Conservation (phyloP, 2,329 filamentous ascomycete species). For the Trichoderma polysporum region DNA sequence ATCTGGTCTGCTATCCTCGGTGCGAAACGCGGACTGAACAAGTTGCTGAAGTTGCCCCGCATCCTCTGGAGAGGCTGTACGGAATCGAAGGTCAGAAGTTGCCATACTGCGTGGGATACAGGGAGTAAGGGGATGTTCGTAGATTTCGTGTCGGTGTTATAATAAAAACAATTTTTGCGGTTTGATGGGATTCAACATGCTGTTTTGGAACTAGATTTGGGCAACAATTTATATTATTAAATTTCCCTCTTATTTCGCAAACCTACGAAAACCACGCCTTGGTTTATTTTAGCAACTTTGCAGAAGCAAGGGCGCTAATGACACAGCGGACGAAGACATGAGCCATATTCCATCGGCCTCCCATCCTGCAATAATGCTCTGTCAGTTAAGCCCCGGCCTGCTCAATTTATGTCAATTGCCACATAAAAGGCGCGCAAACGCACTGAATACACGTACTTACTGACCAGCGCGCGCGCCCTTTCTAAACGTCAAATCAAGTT, state of each 20-base stretch:
- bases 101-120: neutral
- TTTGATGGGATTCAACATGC: neutral
- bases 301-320: constrained; percentile 9
- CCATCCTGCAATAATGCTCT: neutral
- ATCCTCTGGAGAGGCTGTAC: constrained; percentile 38
- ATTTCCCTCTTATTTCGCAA: neutral
- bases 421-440: neutral
- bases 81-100: constrained; percentile 34
- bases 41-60: constrained; percentile 37
- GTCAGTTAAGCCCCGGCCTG: neutral
- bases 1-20: constrained; percentile 37
- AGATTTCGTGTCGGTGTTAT: neutral
- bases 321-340: neutral
- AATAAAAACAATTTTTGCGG: neutral
- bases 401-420: neutral
- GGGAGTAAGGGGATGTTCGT: neutral
- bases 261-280: too few species aligned
- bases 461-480: neutral
- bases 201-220: neutral
- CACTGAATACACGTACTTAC: neutral
- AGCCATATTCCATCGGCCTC: neutral
- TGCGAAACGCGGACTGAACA: constrained; percentile 42
- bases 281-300: neutral
- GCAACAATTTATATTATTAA: neutral
- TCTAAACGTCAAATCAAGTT: neutral